phyloP scores from a whole-genome alignment of 257 asterid genomes.

The Phtheirospermum japonicum region DNA sequence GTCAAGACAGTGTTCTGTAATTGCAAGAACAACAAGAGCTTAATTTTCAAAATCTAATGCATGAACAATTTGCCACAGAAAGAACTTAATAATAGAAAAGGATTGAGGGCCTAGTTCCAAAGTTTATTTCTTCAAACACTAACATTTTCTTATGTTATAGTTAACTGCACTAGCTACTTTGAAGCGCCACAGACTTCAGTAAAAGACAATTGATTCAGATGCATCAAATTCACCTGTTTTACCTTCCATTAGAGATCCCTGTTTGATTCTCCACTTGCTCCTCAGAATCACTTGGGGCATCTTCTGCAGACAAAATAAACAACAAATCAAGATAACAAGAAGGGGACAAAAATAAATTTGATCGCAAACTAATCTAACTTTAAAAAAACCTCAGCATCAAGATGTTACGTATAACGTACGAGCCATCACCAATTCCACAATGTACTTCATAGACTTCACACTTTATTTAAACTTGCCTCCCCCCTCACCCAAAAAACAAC shows the following conservation, averaged over 20 bases:
- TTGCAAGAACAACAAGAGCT: no score
- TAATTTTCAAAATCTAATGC: neutral
- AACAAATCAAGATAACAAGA: neutral
- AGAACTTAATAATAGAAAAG: neutral
- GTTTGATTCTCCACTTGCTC: conserved; percentile 34
- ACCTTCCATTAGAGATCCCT: conserved; percentile 62
- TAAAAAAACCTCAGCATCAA: neutral
- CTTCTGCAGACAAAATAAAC: conserved; percentile 47
- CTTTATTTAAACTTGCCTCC: neutral
- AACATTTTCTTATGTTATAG: neutral
- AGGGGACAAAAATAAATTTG: neutral
- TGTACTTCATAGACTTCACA: neutral
- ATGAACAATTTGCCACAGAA: neutral
- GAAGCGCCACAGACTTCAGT: conserved; percentile 5
- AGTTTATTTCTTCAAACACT: conserved; percentile 8
- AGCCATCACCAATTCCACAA: neutral
- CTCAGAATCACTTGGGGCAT: conserved; percentile 34
- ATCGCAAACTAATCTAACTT: neutral
- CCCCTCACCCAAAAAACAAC: neutral
- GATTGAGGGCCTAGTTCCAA: neutral
- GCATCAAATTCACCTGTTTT: conserved; percentile 50
- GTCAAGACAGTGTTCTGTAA: no score
- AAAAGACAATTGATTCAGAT: conserved; percentile 19
- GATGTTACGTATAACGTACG: neutral
- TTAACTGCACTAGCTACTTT: conserved; percentile 4